These are phyloP conservation scores for Aspergillus felis DNA, from an alignment of 2,329 filamentous ascomycete species.

Conservation along the genomic window DNA sequence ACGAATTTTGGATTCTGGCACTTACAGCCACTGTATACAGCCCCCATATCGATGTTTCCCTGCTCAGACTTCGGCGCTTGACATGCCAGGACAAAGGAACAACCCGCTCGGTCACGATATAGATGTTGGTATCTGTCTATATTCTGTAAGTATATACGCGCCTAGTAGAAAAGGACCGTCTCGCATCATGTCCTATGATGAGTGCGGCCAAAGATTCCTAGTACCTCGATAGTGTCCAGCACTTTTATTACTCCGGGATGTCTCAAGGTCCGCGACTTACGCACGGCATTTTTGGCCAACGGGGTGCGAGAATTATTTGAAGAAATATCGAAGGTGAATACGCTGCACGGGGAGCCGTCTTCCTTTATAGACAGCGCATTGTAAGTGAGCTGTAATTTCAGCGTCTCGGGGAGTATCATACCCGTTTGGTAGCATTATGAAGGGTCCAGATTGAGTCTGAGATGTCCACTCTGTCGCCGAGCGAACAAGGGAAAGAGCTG, in stretches of 20 bases:
- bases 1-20: neutral
- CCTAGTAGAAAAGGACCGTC: too few species aligned
- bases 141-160: conserved; percentile 10
- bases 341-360: conserved; percentile 89
- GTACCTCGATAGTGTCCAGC: conserved; percentile 86
- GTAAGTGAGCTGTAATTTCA: conserved; percentile 9
- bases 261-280: conserved; percentile 86
- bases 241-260: conserved; percentile 95
- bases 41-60: conserved; percentile 97
- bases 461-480: conserved; percentile 87
- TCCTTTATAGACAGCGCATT: conserved; percentile 56
- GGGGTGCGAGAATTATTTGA: conserved; percentile 76
- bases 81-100: conserved; percentile 86
- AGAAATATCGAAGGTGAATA: conserved; percentile 90
- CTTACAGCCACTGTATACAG: conserved; percentile 76
- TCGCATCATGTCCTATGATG: neutral
- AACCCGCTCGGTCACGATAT: conserved; percentile 90
- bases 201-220: conserved; percentile 8
- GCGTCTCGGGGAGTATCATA: conserved; percentile 39
- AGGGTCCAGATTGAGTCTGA: conserved; percentile 96
- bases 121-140: conserved; percentile 89
- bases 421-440: conserved; percentile 87
- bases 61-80: conserved; percentile 77
- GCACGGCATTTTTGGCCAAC: conserved; percentile 86
- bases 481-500: conserved; percentile 85